Evolutionary conservation across 768 basidiomycete species (phyloP).

Genomic region (Arthromyces matolae): DNA sequence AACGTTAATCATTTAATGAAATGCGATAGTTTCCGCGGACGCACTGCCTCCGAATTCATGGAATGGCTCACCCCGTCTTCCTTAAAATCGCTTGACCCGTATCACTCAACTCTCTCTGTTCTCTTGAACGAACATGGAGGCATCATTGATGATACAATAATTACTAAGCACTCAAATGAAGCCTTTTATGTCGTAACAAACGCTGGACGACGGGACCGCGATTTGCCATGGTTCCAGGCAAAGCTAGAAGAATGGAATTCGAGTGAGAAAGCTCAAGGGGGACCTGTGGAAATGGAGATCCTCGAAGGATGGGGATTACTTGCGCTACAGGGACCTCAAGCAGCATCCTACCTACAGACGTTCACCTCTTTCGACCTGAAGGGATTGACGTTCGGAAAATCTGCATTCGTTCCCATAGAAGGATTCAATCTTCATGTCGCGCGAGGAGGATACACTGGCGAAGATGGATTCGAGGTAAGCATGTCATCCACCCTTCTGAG

Average conservation of each 20-base stretch:
- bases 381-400: slow-evolving; percentile 78
- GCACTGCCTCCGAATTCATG: slow-evolving; percentile 74
- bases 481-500: not conserved
- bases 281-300: slow-evolving; percentile 75
- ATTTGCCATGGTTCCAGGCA: slow-evolving; percentile 70
- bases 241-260: slow-evolving; percentile 79
- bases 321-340: slow-evolving; percentile 89
- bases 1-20: slow-evolving; percentile 29
- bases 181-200: slow-evolving; percentile 97
- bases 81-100: slow-evolving; percentile 60
- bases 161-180: slow-evolving; percentile 77
- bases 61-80: slow-evolving; percentile 90
- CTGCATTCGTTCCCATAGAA: slow-evolving; percentile 75
- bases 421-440: slow-evolving; percentile 83
- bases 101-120: slow-evolving; percentile 82
- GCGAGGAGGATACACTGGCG: slow-evolving; percentile 95
- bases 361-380: slow-evolving; percentile 73
- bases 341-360: slow-evolving; percentile 74
- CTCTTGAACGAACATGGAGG: slow-evolving; percentile 87
- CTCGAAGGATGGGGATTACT: slow-evolving; percentile 84
- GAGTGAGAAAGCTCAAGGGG: slow-evolving; percentile 44
- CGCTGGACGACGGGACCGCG: slow-evolving; percentile 80
- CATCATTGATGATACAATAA: slow-evolving; percentile 93
- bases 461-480: slow-evolving; percentile 92
- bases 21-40: slow-evolving; percentile 85